Percentiles rank a stretch among this genome's conserved stretches.
Conservation (phyloP, 495 filamentous ascomycete species). For the Xylaria grammica region DNA sequence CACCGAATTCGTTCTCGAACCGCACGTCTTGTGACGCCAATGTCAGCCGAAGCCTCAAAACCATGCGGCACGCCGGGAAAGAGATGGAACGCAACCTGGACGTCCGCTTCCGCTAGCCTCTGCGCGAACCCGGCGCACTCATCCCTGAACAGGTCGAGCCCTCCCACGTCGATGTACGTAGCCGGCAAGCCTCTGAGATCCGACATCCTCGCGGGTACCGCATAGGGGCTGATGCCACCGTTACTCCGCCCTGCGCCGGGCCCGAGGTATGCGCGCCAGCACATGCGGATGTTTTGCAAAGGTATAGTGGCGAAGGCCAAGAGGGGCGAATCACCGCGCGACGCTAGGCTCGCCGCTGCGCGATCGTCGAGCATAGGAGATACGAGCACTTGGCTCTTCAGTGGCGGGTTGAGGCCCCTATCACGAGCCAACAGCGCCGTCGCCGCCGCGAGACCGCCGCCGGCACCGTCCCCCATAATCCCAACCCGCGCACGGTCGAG, state of each 20-base stretch:
- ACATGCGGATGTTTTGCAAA: conserved; percentile 1
- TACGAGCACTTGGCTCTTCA: conserved; percentile 33
- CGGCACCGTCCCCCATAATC: conserved; percentile 37
- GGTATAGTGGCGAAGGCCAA: conserved; percentile 14
- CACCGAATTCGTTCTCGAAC: conserved; percentile 21
- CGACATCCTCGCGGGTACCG: conserved; percentile 26
- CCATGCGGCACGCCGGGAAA: conserved; percentile 41
- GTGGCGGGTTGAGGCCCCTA: conserved; percentile 24
- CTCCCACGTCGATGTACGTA: conserved; percentile 38
- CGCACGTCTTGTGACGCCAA: conserved; percentile 15
- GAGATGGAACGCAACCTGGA: conserved; percentile 47
- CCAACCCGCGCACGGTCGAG: conserved; percentile 35
- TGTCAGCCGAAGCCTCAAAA: conserved; percentile 24
- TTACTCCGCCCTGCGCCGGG: conserved; percentile 15
- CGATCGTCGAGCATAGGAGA: conserved; percentile 42
- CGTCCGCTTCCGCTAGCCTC: conserved; percentile 38
- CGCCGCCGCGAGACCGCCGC: conserved; percentile 33
- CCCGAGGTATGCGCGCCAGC: conserved; percentile 29
- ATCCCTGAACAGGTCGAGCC: conserved; percentile 41
- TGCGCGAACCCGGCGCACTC: conserved; percentile 41
- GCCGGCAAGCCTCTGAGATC: conserved; percentile 33
- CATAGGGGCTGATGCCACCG: conserved; percentile 27
- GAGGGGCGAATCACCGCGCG: conserved; percentile 4
- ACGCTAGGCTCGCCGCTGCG: background rate
- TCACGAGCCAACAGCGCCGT: conserved; percentile 31